A percentile compares a stretch with the other conserved stretches of the same genome.
These are phyloP conservation scores for Colletotrichum gigasporum DNA, from an alignment of 2,329 filamentous ascomycete species.

Conservation along the genomic window DNA sequence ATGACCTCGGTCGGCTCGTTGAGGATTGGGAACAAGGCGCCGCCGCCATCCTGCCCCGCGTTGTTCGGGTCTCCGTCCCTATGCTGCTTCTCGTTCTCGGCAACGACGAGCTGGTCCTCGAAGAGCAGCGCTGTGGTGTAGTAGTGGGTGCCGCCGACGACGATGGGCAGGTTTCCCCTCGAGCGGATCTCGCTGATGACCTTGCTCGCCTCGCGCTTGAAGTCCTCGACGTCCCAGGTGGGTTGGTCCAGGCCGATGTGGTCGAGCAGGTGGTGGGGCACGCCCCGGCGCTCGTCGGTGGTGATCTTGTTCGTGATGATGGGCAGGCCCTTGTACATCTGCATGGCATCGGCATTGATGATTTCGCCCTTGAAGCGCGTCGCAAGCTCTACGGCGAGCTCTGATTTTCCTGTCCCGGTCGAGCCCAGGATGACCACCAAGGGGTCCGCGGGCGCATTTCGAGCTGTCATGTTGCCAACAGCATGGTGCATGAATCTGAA, in stretches of 20 bases:
- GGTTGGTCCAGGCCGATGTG: constrained; percentile 79
- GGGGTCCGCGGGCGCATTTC: constrained; percentile 58
- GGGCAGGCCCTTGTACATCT: constrained; percentile 90
- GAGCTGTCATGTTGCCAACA: constrained; percentile 34
- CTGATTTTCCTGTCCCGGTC: constrained; percentile 93
- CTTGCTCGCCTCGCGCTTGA: constrained; percentile 73
- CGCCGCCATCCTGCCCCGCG: neutral
- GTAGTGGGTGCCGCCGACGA: constrained; percentile 96
- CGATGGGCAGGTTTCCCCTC: constrained; percentile 83
- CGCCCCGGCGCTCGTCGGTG: constrained; percentile 74
- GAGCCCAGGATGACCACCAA: constrained; percentile 87
- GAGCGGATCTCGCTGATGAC: constrained; percentile 81
- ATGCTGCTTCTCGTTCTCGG: constrained; percentile 48
- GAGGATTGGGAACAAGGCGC: constrained; percentile 73
- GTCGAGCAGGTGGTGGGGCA: constrained; percentile 90
- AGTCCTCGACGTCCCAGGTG: constrained; percentile 85
- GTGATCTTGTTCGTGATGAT: constrained; percentile 97
- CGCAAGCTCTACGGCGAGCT: constrained; percentile 92
- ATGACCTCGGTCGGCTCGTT: constrained; percentile 76
- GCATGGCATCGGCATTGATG: constrained; percentile 98
- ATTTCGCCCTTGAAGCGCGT: constrained; percentile 87
- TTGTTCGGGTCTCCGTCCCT: too few species aligned
- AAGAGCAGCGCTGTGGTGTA: constrained; percentile 93
- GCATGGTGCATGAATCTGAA: constrained; percentile 36
- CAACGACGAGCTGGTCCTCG: constrained; percentile 70